These are phyloP conservation scores for Erodium chrysanthum DNA, from an alignment of 441 rosid species.

Conservation along the genomic window DNA sequence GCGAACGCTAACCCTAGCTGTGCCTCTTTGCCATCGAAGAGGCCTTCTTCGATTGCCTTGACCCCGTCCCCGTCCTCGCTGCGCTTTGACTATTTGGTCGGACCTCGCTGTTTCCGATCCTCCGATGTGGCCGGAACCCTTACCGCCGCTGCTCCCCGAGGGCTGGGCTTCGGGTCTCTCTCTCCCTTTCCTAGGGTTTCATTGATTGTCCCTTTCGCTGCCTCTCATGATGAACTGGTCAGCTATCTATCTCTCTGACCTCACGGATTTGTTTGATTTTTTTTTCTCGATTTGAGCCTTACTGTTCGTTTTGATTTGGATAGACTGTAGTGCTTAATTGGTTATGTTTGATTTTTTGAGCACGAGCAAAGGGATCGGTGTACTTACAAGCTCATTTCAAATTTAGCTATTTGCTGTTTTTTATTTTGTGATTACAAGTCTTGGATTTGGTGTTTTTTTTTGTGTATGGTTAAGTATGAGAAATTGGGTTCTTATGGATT, in stretches of 20 bases:
- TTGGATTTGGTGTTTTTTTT: not conserved
- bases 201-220: slow-evolving; percentile 34
- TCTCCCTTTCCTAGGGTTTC: slow-evolving; percentile 24
- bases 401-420: not conserved
- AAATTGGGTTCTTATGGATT: not conserved
- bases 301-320: not conserved
- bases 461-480: not conserved
- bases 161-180: slow-evolving; percentile 28
- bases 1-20: slow-evolving; percentile 28
- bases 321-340: not conserved
- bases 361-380: too few species aligned
- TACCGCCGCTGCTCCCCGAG: slow-evolving; percentile 18
- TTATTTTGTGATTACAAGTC: not conserved
- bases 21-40: slow-evolving; percentile 12
- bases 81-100: slow-evolving; percentile 22
- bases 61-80: slow-evolving; percentile 23
- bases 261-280: not conserved
- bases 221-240: slow-evolving; percentile 71
- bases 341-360: not conserved
- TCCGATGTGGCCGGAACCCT: slow-evolving; percentile 19
- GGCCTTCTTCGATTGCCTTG: slow-evolving; percentile 21
- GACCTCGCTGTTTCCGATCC: slow-evolving; percentile 19
- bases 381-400: not conserved
- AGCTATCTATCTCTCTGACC: slow-evolving; percentile 11
- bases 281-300: too few species aligned